Percentiles rank a stretch among this genome's conserved stretches.
Evolutionary conservation across 305 asterid species (phyloP).

Genomic region (Rubia peregrina): DNA sequence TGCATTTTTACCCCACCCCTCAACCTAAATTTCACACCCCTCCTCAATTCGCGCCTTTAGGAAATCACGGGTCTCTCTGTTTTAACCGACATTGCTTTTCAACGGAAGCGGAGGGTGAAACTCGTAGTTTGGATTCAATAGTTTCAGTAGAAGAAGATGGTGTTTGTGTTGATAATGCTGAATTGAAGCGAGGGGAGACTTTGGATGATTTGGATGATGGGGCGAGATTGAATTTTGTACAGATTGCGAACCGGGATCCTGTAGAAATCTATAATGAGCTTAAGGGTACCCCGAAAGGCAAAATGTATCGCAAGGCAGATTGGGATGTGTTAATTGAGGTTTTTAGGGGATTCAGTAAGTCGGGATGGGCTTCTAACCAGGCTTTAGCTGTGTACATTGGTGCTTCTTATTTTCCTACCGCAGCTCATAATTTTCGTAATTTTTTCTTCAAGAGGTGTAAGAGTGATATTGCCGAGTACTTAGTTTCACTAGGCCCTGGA

Average conservation of each 20-base stretch:
- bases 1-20: slow-evolving; percentile 20
- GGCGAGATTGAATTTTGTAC: slow-evolving; percentile 26
- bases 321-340: slow-evolving; percentile 52
- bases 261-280: slow-evolving; percentile 55
- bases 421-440: slow-evolving; percentile 45
- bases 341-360: slow-evolving; percentile 44
- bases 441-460: slow-evolving; percentile 49
- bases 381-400: slow-evolving; percentile 74
- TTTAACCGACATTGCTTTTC: slow-evolving; percentile 30
- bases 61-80: slow-evolving; percentile 20
- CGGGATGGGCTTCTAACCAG: slow-evolving; percentile 85
- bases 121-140: slow-evolving; percentile 23
- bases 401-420: slow-evolving; percentile 63
- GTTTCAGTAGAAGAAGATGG: slow-evolving; percentile 5
- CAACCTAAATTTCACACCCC: slow-evolving; percentile 17
- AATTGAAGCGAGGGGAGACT: slow-evolving; percentile 23
- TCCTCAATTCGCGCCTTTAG: slow-evolving; percentile 16
- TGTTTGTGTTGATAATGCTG: slow-evolving; percentile 12
- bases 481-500: slow-evolving; percentile 61
- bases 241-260: slow-evolving; percentile 42
- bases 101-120: slow-evolving; percentile 32
- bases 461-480: slow-evolving; percentile 43
- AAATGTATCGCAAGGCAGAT: slow-evolving; percentile 35
- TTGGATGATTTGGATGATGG: slow-evolving; percentile 20
- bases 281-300: slow-evolving; percentile 23